Base-by-base conservation (phyloP, 2,329 filamentous ascomycete species). In the Endoconidiophora laricicola region DNA sequence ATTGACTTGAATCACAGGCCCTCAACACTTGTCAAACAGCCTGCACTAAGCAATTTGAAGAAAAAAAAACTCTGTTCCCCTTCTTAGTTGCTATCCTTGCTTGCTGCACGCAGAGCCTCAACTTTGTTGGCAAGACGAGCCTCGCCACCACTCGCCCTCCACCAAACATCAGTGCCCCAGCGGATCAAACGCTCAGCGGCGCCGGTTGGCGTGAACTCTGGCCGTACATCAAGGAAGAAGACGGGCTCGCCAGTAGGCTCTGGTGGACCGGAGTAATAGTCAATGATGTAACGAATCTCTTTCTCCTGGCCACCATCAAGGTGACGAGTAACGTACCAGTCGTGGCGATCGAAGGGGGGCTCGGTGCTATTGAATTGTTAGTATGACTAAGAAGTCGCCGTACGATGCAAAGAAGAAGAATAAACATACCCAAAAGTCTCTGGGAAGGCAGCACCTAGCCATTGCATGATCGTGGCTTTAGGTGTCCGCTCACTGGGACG, bases 161-260 rank as follows among this genome's bases (percentile, higher is more conserved):
- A 94, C 91, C 91, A 98, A 6, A 94, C 75, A 65, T 96, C 90
- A 7, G 85, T 87, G 46, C 87, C 83, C 86, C 88, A 96, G 59
- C 87, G 72, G 61, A 95, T 78, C 54, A 87, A 66, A 47, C 91
- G 75, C 69, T 96, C 91, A 2, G 80, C 77, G 0, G 86, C 83
- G 23, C 81, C 81, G 1, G 76, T 81, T 2, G 87, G 87, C 0
- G 85, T 86, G 40, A 94, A 67, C 3, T 91, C 91, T 1, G 91
- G 91, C 55, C 91, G 76, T 18, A 98, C 91, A 61, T 98, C 91
- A 49, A 98, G 76, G 63, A 81, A 95, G 68, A 98, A 98, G 5
- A 96, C 87, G 2, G 91, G 90, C 62, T 95, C 86, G 29, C 88
- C 91, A 0, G 78, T 84, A 2, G 81, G 78, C 60, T 93, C 86